Evolutionary conservation across 2,329 filamentous ascomycete genomes (phyloP), one percentile per base, ranked within the genome.

Genomic region (Hirsutella rhossiliensis): DNA sequence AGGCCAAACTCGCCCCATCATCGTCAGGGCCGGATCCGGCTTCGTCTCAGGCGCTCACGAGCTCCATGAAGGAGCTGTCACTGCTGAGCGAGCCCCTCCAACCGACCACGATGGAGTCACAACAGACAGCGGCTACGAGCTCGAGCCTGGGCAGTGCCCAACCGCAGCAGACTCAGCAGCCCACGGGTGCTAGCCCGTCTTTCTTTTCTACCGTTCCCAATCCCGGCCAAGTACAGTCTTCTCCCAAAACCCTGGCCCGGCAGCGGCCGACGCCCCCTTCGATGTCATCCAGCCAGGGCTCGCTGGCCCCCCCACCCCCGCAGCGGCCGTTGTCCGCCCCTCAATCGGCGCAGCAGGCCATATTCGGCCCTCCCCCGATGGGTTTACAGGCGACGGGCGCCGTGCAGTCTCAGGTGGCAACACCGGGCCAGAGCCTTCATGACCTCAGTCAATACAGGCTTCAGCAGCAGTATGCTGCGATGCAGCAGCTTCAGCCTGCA

Each of bases 301-400:
- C 78, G 17, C 69, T 94, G 32, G 76, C 89, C 48, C 87, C 88
- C 8, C 87, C 78, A 23, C 70, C 85, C 17, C 87, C 88, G 11
- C 76, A 80, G 43, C 76, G 92, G 48, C 84, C 92, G 8, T 73
- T 92, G 12, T 96, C 90, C 36, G 90, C 92, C 34, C 90, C 92
- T 23, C 84, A 87, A 59, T 84, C 87, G 43, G 82, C 78, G 41
- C 83, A 84, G 57, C 79, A 80, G 39, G 88, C 75, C 61, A 74
- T 72, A 5, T 92, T 94, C 60, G 75, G 76, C 8, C 76, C 83
- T 17, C 79, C 86, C 41, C 80, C 86, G 15, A 65, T 96, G 52
- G 82, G 89, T 59, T 80, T 87, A 43, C 90, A 96, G 59, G 76
- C 89, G 62, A 96, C 92, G 5, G 88, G 90, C 9, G 71, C 56